phyloP scores from a whole-genome alignment of 2,329 filamentous ascomycete species.

The Aureobasidium sp. region DNA sequence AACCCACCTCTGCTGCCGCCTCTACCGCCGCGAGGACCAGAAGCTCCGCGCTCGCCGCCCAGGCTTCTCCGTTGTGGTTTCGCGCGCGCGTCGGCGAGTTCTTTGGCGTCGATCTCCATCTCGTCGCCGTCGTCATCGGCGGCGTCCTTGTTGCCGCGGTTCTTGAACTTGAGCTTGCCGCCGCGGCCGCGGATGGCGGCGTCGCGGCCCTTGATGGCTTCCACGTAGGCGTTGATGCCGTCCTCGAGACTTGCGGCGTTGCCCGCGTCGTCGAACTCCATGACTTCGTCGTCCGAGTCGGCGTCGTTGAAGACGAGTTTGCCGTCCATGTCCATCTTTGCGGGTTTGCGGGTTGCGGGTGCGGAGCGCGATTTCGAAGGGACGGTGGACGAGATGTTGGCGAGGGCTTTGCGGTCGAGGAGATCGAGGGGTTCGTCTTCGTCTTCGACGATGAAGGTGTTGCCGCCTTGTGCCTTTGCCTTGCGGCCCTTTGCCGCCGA shows the following conservation, averaged over 20 bases:
- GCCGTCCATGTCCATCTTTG: conserved; percentile 67
- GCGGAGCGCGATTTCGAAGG: conserved; percentile 54
- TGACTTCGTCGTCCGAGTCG: conserved; percentile 35
- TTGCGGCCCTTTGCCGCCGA: conserved; percentile 53
- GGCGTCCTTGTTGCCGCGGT: conserved; percentile 33
- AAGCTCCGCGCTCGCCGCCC: conserved; percentile 27
- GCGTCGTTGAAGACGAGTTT: conserved; percentile 64
- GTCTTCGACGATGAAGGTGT: conserved; percentile 86
- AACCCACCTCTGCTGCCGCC: neutral
- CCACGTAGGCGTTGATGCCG: conserved; percentile 55
- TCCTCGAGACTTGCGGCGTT: conserved; percentile 39
- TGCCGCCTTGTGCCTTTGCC: conserved; percentile 33
- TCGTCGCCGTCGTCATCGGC: conserved; percentile 43
- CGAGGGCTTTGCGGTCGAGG: conserved; percentile 79
- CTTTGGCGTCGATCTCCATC: conserved; percentile 24
- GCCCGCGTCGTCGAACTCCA: conserved; percentile 43
- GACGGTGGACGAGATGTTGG: conserved; percentile 87
- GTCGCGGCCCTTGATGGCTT: conserved; percentile 54
- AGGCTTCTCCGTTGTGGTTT: conserved; percentile 29
- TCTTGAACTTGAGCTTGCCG: conserved; percentile 55
- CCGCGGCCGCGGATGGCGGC: conserved; percentile 52
- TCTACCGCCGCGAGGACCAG: conserved; percentile 6
- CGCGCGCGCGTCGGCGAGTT: conserved; percentile 29
- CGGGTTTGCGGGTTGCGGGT: conserved; percentile 47
- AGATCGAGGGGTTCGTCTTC: conserved; percentile 93